Evolutionary conservation across 371 early-diverging fungal genomes (phyloP).

Genomic region (Mortierella sp.): DNA sequence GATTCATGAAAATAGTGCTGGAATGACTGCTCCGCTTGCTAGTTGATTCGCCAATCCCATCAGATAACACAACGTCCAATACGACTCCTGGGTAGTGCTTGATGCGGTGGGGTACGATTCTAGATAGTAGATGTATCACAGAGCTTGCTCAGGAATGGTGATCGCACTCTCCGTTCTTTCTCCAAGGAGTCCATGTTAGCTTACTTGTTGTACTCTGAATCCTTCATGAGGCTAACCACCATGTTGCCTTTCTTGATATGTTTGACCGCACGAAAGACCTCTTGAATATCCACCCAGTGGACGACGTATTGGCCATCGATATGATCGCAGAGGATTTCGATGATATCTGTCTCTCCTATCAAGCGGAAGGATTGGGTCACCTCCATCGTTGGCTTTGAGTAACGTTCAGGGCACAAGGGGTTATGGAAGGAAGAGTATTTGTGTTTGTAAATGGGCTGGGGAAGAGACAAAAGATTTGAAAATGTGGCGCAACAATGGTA

Average conservation of each 20-base stretch:
- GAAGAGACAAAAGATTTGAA: too few relatives aligned
- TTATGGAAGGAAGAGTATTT: background rate
- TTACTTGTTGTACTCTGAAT: slow-evolving; percentile 11
- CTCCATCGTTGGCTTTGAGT: slow-evolving; percentile 2
- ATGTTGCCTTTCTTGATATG: slow-evolving; percentile 3
- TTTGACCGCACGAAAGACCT: slow-evolving; percentile 7
- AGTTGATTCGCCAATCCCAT: too few relatives aligned
- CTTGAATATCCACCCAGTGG: slow-evolving; percentile 17
- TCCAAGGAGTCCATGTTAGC: background rate
- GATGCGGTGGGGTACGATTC: too few relatives aligned
- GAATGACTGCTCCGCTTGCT: too few relatives aligned
- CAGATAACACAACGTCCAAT: too few relatives aligned
- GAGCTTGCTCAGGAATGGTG: background rate
- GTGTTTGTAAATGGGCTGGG: too few relatives aligned
- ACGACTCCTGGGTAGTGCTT: too few relatives aligned
- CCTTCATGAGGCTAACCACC: background rate
- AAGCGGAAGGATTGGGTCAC: slow-evolving; percentile 4
- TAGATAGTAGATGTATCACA: too few relatives aligned
- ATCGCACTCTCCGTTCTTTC: too few relatives aligned
- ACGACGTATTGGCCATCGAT: slow-evolving; percentile 15
- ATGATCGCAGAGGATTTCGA: background rate
- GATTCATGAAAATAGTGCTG: too few relatives aligned
- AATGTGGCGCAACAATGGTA: too few relatives aligned
- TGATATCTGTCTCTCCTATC: background rate
- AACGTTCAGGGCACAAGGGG: background rate